Evolutionary conservation across 192 early-diverging fungal species (phyloP).

Genomic region (Dissophora ornata): DNA sequence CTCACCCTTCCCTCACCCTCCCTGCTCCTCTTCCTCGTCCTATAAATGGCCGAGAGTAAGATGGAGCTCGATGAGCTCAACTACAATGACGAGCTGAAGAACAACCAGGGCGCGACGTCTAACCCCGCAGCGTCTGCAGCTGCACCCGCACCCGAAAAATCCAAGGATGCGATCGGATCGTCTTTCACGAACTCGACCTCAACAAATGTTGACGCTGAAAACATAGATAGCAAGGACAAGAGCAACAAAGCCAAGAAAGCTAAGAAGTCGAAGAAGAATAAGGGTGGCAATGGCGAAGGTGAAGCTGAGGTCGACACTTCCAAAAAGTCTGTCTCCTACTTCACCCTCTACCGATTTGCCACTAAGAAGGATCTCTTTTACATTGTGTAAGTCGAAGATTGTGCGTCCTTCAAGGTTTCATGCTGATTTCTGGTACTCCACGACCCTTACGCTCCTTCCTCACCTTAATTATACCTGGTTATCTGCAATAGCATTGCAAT

Average conservation of each 20-base stretch:
- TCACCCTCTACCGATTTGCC: slow-evolving; percentile 78
- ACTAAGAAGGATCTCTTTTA: slow-evolving; percentile 59
- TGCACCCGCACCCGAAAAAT: slow-evolving; percentile 1
- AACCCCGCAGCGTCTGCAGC: neutral
- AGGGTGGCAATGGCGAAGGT: slow-evolving; percentile 4
- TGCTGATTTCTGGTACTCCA: no score
- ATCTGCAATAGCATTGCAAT: slow-evolving; percentile 21
- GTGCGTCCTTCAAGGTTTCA: no score
- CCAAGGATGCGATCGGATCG: neutral
- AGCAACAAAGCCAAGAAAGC: slow-evolving; percentile 3
- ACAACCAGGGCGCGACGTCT: neutral
- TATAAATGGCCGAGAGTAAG: slow-evolving; percentile 34
- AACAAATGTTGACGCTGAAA: slow-evolving; percentile 12
- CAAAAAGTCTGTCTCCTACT: slow-evolving; percentile 63
- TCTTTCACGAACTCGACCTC: neutral
- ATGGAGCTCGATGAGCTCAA: slow-evolving; percentile 44
- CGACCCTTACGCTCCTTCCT: neutral
- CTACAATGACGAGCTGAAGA: slow-evolving; percentile 13
- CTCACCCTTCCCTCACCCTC: neutral
- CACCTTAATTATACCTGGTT: neutral
- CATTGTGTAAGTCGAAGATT: slow-evolving; percentile 48
- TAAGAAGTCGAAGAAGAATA: slow-evolving; percentile 16
- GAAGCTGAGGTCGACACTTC: slow-evolving; percentile 38
- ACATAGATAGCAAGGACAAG: neutral
- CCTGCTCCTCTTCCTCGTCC: neutral